phyloP scores from a whole-genome alignment of 2,329 filamentous ascomycete species.

The Penicillium sp. region DNA sequence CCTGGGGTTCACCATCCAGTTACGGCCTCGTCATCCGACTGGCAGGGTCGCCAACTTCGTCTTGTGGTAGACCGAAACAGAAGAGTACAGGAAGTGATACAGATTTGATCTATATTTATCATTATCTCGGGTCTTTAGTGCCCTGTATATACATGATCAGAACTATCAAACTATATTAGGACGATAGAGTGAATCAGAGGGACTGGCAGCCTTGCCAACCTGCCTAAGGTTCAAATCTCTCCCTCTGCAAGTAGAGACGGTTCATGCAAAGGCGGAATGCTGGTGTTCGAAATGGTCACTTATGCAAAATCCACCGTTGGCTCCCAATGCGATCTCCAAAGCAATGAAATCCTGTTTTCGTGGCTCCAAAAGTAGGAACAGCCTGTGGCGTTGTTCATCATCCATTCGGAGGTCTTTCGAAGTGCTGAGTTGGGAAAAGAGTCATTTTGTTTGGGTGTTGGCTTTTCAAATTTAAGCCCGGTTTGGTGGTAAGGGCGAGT shows the following conservation, averaged over 20 bases:
- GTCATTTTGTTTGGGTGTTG: background rate
- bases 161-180: background rate
- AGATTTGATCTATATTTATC: constrained; percentile 44
- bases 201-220: background rate
- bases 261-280: background rate
- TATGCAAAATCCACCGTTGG: background rate
- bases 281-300: background rate
- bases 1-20: constrained; percentile 20
- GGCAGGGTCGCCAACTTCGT: constrained; percentile 58
- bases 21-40: constrained; percentile 29
- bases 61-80: constrained; percentile 63
- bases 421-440: background rate
- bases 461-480: background rate
- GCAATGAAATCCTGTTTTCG: background rate
- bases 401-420: background rate
- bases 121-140: background rate
- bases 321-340: background rate
- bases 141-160: background rate
- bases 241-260: background rate
- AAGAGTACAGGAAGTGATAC: constrained; percentile 57
- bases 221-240: background rate
- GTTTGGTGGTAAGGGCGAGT: background rate
- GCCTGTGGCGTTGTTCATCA: background rate
- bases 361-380: background rate
- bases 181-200: background rate